Percentiles rank a stretch among this genome's conserved stretches.
Evolutionary conservation across 1,284 basidiomycete genomes (phyloP).

Genomic region (Ganoderma resinaceum): DNA sequence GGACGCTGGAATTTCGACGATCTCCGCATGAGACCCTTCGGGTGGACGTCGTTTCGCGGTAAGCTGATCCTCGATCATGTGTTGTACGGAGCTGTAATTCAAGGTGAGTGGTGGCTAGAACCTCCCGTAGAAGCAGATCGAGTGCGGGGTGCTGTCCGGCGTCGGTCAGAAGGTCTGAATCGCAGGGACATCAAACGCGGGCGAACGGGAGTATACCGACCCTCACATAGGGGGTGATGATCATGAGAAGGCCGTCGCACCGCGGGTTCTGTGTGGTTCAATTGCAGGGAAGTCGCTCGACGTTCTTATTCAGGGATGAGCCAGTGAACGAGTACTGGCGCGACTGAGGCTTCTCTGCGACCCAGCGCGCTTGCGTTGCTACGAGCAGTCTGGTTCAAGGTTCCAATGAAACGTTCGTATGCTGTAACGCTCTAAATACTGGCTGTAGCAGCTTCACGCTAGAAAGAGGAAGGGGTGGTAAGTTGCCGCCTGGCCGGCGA

Average conservation of each 20-base stretch:
- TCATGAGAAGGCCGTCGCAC: neutral
- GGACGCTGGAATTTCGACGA: neutral
- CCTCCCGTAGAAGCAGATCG: neutral
- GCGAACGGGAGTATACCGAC: neutral
- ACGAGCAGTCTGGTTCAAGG: neutral
- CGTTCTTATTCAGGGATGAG: neutral
- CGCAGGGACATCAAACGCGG: neutral
- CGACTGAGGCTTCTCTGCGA: neutral
- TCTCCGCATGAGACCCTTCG: neutral
- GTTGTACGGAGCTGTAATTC: neutral
- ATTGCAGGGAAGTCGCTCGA: neutral
- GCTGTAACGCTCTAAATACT: neutral
- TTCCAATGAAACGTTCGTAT: neutral
- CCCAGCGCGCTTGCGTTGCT: neutral
- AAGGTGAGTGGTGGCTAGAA: conserved; percentile 1
- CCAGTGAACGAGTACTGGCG: neutral
- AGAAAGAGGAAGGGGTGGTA: no score
- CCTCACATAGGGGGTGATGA: neutral
- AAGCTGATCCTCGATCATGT: neutral
- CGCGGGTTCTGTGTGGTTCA: neutral
- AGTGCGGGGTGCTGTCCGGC: neutral
- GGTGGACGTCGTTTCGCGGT: neutral
- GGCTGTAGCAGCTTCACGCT: no score
- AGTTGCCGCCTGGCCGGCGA: no score
- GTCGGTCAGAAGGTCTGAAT: neutral